Evolutionary conservation across 345 rosid species (phyloP).

Genomic region (Eucalyptus cloeziana): DNA sequence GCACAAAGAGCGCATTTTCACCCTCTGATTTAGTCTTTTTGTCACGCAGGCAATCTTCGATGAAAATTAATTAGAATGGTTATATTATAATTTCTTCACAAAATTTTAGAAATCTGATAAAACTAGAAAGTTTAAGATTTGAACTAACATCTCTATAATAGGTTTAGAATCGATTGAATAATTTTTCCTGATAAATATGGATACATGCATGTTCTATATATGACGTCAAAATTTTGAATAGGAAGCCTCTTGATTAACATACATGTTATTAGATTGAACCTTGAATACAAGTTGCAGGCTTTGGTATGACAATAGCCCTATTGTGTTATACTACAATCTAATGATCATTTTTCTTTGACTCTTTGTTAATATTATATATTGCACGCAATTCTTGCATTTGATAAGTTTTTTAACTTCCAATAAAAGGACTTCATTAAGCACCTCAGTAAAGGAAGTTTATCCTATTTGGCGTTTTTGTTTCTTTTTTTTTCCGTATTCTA

Average conservation of each 20-base stretch:
- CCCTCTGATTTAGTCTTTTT: not conserved
- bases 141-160: accelerated
- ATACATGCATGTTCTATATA: not conserved
- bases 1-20: not conserved
- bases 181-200: not conserved
- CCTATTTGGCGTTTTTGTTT: not conserved
- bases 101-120: too few relatives aligned
- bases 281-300: not conserved
- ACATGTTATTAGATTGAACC: not conserved
- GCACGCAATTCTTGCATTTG: not conserved
- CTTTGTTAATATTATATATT: not conserved
- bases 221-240: not conserved
- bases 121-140: too few relatives aligned
- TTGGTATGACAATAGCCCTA: not conserved
- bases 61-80: not conserved
- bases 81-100: too few relatives aligned
- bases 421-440: not conserved
- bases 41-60: accelerated
- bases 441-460: not conserved
- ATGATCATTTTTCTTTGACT: not conserved
- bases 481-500: not conserved
- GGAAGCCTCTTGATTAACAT: not conserved
- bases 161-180: accelerated
- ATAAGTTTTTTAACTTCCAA: not conserved
- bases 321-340: not conserved